Base-by-base conservation (phyloP, 352 stramenopile species). In the Phytopythium aichiense region DNA sequence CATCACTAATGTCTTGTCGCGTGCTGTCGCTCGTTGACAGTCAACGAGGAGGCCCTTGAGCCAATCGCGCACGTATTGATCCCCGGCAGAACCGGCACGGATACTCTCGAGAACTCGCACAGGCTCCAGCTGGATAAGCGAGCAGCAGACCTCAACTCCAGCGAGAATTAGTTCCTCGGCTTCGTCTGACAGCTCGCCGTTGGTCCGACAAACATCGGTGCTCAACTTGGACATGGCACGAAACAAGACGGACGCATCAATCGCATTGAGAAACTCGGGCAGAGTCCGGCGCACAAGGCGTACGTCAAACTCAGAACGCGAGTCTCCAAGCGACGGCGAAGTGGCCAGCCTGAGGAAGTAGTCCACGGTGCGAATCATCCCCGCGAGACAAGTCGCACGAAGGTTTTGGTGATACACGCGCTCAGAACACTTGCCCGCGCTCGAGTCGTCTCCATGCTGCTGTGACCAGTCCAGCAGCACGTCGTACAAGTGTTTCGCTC, bases 341-440 rank as follows among this genome's bases (percentile, higher is more conserved):
- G 0, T 43, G 23, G 54, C 53, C 63, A 75, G 58, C 52, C 64
- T 61, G n/a, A 86, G 65, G 45, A 86, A 79, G 46, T 84, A 83
- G 38, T 67, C 56, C 12, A 83, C 66, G 3, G 73, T 72, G 25
- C 73, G 72, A 50, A 83, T 64, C n/a, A 89, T 61, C 0, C 74
- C 73, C 4, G 75, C 82, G 9, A 91, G 53, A 42, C 80, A 91
- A 4, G 78, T 87, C 3, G 68, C 65, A 5, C 50, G 51, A 30
- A 88, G 60, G 18, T 82, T 86, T 22, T 62, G 61, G 4, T 52
- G 46, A 40, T 86, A 87, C 25, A 75, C 31, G 25, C 55, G 64
- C 11, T 48, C 46, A 28, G 63, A 35, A 2, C 59, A 67, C 4
- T 56, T 46, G 20, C 23, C 12, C 22, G 20, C 22, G 13, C 35